Evolutionary conservation across 1,284 basidiomycete genomes (phyloP), one percentile per base, ranked within the genome.

Genomic region (Boletus sp.): DNA sequence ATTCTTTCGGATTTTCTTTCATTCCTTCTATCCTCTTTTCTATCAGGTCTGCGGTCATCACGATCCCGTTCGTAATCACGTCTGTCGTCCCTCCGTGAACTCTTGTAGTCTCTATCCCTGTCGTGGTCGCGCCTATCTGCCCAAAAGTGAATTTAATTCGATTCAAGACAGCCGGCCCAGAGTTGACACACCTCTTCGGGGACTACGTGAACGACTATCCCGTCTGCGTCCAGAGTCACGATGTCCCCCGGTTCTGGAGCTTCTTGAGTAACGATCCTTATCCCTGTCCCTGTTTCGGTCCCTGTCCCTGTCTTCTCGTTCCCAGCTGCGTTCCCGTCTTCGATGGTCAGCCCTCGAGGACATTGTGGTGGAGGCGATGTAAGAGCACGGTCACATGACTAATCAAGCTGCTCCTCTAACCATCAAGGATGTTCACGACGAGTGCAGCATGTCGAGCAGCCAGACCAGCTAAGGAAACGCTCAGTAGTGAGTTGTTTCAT

Each of bases 171-270:
- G 14, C 36, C 19, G 19, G 29, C 14, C 14, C 10, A 37, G 26
- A 13, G 13, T 41, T 10, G 25, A 46, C 59, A 10, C 59, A 56
- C 65, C 71, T 62, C 77, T 69, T 35, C 77, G 71, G 19, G 85
- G 86, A 65, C 87, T 89, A 45, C 82, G 77, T 30, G 84, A 87
- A 51, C 84, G 76, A 62, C 82, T 85, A 35, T 72, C 69, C 38
- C 82, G 72, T 53, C 77, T 72, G 51, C 77, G 74, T 40, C 69
- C 71, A 49, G 72, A 60, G 46, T 77, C 75, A 39, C 75, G 70
- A 54, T 74, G 64, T 36, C 63, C 65, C 12, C 68, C 61, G 22
- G 66, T 56, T 41, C 70, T 62, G 47, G 70, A 59, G 40, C 61
- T 57, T 38, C 71, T 62, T 34, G 64, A 50, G 35, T 66, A 57